Conservation (phyloP, 345 rosid genomes). For the Lumnitzera littorea region DNA sequence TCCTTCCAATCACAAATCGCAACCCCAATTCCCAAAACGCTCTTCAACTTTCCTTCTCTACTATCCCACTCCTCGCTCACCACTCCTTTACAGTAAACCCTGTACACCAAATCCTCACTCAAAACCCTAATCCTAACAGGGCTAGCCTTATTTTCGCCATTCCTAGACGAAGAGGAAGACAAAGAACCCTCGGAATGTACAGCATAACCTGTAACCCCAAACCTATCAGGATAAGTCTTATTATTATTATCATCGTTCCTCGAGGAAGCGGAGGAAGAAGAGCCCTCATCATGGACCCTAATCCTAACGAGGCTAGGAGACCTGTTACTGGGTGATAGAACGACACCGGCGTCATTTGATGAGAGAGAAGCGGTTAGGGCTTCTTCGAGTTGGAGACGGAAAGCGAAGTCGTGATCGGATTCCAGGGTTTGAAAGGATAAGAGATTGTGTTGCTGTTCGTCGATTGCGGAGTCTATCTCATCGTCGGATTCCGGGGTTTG, state of each 20-base stretch:
- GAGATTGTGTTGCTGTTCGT: conserved; percentile 19
- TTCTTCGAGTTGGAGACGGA: conserved; percentile 48
- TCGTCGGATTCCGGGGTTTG: conserved; percentile 20
- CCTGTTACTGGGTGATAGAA: too few relatives aligned
- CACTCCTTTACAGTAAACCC: conserved; percentile 27
- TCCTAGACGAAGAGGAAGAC: too few relatives aligned
- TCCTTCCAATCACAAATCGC: conserved; percentile 29
- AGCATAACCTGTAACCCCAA: too few relatives aligned
- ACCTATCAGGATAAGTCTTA: too few relatives aligned
- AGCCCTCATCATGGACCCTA: neutral
- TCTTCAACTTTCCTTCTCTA: conserved; percentile 9
- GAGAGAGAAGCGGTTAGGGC: conserved; percentile 42
- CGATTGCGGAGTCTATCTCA: conserved; percentile 5
- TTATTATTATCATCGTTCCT: too few relatives aligned
- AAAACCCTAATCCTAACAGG: neutral
- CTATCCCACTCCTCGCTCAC: conserved; percentile 19
- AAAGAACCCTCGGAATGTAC: conserved; percentile 34
- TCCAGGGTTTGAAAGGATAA: conserved; percentile 18
- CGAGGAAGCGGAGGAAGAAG: conserved; percentile 13
- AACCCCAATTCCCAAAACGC: conserved; percentile 19
- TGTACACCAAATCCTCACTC: conserved; percentile 2
- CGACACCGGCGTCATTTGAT: conserved; percentile 15
- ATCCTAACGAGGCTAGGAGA: too few relatives aligned
- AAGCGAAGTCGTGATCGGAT: conserved; percentile 45
- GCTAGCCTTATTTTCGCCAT: too few relatives aligned